These are phyloP conservation scores for Forsythia suspensa DNA, from an alignment of 257 asterid genomes.

Conservation along the genomic window DNA sequence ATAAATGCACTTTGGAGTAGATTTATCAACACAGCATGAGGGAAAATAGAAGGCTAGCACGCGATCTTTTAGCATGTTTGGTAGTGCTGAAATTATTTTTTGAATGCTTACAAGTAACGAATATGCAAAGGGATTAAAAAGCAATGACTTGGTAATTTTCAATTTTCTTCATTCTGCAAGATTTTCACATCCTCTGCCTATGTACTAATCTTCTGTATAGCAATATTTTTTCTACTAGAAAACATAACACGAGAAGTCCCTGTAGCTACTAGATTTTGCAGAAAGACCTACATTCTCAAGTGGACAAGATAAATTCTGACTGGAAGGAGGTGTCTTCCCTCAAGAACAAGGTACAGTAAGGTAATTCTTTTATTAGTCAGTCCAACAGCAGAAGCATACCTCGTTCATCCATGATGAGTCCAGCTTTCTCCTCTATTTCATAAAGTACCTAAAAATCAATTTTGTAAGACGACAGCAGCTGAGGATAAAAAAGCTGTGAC, in stretches of 20 bases:
- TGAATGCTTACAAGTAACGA: background rate
- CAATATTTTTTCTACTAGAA: background rate
- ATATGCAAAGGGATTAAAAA: background rate
- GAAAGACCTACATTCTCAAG: background rate
- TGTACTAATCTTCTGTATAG: background rate
- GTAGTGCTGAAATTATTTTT: too few species aligned
- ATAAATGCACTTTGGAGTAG: background rate
- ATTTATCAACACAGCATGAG: background rate
- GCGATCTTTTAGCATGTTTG: background rate
- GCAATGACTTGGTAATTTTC: background rate
- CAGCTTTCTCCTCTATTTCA: conserved; percentile 88
- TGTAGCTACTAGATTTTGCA: background rate
- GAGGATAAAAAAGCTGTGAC: background rate
- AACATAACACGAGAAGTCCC: background rate
- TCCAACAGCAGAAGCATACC: conserved; percentile 39
- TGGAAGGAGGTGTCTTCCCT: background rate
- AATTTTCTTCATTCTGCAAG: background rate
- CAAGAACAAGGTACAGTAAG: background rate
- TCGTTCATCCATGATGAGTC: conserved; percentile 85
- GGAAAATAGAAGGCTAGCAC: background rate
- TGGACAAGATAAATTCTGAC: background rate
- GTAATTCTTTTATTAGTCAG: background rate
- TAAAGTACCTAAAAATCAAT: conserved; percentile 57
- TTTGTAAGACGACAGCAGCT: background rate
- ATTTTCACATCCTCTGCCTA: background rate